Evolutionary conservation across 2,329 filamentous ascomycete genomes (phyloP), one percentile per base, ranked within the genome.

Genomic region (Corynespora cassiicola): DNA sequence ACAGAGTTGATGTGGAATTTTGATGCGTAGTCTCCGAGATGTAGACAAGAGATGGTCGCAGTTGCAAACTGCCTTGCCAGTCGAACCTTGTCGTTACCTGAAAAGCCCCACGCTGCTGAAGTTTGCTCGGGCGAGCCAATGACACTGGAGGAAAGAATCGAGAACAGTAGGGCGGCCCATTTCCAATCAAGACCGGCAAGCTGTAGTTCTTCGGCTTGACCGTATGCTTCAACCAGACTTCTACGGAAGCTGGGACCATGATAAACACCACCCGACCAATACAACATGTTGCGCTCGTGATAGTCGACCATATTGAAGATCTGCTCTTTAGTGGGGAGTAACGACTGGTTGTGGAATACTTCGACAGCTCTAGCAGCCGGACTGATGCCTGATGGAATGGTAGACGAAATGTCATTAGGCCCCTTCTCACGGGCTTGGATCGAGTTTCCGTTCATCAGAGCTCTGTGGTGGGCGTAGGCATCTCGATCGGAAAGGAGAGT

Each of bases 1-100:
- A 77, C 64, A 1, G 61, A 45, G 46, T 61, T 47, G 56, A 70
- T 44, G 55, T 69, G 36, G 32, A 52, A 51, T 39, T 57, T 50
- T 50, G 66, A 73, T 33, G 71, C 75, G 42, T 72, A 78, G 31
- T 75, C 70, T 3, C 71, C 74, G 4, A 70, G 57, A 23, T 75
- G 71, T 2, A 79, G 56, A 46, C 72, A 75, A 1, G 69, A 65
- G 1, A 75, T 58, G 0, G 70, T 62, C 10, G 75, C 74, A 26
- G 70, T 70, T 37, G 73, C 74, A 74, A 74, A 78, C 29, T 69
- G 55, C 35, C 68, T 66, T 2, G 73, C 71, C 4, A 77, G 47
- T 4, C 57, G 63, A 2, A 64, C 50, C 28, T 72, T 69, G 23
- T 78, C 75, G 2, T 59, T 47, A 24, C 66, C 58, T 0, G 62